Percentiles rank a stretch among this genome's conserved stretches.
Conservation (phyloP, 106 monocot genomes). For the Ottelia alismoides region DNA sequence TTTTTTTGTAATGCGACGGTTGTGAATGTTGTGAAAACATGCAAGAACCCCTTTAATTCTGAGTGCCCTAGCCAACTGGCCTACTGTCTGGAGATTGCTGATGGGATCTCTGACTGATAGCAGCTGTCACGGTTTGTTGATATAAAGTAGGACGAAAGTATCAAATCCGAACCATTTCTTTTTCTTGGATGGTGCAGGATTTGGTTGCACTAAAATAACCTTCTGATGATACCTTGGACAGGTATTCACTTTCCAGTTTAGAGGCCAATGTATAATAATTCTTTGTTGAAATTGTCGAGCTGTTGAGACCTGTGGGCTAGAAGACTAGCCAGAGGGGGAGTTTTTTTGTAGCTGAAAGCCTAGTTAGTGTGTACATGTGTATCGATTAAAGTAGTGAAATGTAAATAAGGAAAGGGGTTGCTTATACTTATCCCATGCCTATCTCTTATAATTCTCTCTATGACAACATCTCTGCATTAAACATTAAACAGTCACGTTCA, state of each 20-base stretch:
- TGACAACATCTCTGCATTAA: too few species aligned
- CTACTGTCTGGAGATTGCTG: too few species aligned
- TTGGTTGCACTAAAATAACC: constrained; percentile 1
- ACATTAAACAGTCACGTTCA: too few species aligned
- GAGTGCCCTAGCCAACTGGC: background rate
- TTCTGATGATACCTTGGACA: too few species aligned
- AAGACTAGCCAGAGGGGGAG: constrained; percentile 8
- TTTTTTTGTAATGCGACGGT: constrained; percentile 96
- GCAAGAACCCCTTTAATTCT: background rate
- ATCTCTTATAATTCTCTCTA: too few species aligned
- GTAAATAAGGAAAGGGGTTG: constrained; percentile 29
- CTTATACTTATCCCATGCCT: too few species aligned
- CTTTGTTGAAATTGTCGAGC: background rate
- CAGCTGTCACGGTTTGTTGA: background rate
- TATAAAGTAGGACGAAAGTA: background rate
- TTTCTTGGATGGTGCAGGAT: background rate
- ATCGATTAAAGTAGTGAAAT: constrained; percentile 24
- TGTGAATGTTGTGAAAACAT: constrained; percentile 28
- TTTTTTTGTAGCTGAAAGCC: constrained; percentile 50
- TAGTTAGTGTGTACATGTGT: constrained; percentile 44
- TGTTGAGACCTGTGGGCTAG: background rate
- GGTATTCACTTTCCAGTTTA: too few species aligned
- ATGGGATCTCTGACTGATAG: background rate
- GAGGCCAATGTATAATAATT: constrained; percentile 3
- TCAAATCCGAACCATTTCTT: constrained; percentile 3